Percentiles rank a stretch among this genome's conserved stretches.
Evolutionary conservation across 495 filamentous ascomycete species (phyloP).

Genomic region (Aspergillus hancockii): DNA sequence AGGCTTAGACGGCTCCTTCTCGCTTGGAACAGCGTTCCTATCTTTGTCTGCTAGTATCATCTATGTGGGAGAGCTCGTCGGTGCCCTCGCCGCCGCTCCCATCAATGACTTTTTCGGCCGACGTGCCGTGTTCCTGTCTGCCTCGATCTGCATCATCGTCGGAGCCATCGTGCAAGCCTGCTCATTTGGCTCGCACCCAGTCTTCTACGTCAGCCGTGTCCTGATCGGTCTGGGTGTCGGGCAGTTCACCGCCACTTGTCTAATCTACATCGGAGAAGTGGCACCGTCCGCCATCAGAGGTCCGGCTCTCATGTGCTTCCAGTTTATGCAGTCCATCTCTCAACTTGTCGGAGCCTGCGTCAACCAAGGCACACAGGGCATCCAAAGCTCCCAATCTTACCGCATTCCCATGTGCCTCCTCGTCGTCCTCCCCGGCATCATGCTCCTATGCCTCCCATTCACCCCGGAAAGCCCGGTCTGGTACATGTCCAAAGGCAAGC

Average conservation of each 20-base stretch:
- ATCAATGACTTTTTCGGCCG: constrained; percentile 26
- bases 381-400: constrained; percentile 27
- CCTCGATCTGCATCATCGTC: constrained; percentile 22
- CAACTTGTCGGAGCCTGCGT: constrained; percentile 35
- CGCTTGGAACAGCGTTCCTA: constrained; percentile 21
- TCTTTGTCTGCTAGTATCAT: constrained; percentile 28
- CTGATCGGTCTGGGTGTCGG: constrained; percentile 29
- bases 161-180: constrained; percentile 27
- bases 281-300: constrained; percentile 35
- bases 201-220: constrained; percentile 24
- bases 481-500: constrained; percentile 28
- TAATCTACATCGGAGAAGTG: constrained; percentile 37
- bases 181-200: constrained; percentile 20
- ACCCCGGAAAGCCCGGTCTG: constrained; percentile 38
- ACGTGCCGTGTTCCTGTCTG: constrained; percentile 21
- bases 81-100: constrained; percentile 23
- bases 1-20: constrained; percentile 16
- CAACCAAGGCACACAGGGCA: constrained; percentile 33
- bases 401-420: constrained; percentile 38
- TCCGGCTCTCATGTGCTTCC: constrained; percentile 38
- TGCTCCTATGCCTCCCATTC: constrained; percentile 32
- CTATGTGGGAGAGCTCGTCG: constrained; percentile 29
- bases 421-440: constrained; percentile 30
- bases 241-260: constrained; percentile 28
- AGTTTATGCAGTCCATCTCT: constrained; percentile 39